phyloP scores from a whole-genome alignment of 345 rosid genomes.

The Adansonia digitata region DNA sequence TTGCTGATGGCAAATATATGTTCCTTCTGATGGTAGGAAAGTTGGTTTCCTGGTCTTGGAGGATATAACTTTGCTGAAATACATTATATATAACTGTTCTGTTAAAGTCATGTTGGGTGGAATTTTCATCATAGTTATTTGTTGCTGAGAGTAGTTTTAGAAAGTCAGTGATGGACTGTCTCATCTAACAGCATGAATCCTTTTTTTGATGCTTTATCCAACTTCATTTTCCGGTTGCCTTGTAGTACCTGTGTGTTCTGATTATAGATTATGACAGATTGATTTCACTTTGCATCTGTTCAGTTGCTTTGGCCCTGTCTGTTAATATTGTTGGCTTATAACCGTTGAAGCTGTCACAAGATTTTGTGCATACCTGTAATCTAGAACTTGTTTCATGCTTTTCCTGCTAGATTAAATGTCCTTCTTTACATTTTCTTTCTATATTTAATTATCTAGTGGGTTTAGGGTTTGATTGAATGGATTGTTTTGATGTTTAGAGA shows the following conservation, averaged over 20 bases:
- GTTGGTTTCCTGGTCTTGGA: neutral
- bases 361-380: neutral
- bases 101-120: conserved; percentile 11
- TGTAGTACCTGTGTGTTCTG: neutral
- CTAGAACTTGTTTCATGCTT: neutral
- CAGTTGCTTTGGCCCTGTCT: neutral
- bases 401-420: neutral
- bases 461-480: neutral
- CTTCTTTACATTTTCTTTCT: neutral
- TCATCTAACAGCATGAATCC: conserved; percentile 2
- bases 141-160: conserved; percentile 7
- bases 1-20: neutral
- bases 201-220: conserved; percentile 7
- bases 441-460: neutral
- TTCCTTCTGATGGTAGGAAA: neutral
- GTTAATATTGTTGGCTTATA: conserved; percentile 1
- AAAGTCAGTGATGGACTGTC: conserved; percentile 7
- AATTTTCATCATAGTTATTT: conserved; percentile 3
- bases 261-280: neutral
- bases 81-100: neutral
- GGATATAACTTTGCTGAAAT: neutral
- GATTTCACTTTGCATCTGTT: neutral
- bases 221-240: neutral
- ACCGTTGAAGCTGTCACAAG: conserved; percentile 4
- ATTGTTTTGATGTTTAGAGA: neutral